Evolutionary conservation across 805 yeast genomes (phyloP).

Genomic region (Wickerhamomyces canadensis): DNA sequence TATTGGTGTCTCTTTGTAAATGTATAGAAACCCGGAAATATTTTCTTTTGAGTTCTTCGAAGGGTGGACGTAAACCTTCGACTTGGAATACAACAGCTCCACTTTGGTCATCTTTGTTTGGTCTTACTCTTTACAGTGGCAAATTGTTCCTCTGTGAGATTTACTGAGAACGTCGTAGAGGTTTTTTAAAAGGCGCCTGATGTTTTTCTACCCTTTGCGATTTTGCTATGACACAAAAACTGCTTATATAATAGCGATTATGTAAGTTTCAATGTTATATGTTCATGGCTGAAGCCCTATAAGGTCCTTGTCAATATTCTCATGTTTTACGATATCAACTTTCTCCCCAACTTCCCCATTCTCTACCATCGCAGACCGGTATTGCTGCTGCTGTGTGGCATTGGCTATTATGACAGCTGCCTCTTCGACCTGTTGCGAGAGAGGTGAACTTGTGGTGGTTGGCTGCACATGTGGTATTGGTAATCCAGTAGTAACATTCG

Average conservation of each 20-base stretch:
- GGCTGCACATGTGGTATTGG: not conserved
- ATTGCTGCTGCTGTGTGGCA: constrained; percentile 5
- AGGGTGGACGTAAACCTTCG: constrained; percentile 83
- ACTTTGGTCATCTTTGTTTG: constrained; percentile 18
- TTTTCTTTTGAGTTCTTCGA: constrained; percentile 69
- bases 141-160: too few species aligned
- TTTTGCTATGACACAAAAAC: too few species aligned
- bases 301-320: constrained; percentile 22
- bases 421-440: constrained; percentile 3
- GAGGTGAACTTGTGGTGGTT: not conserved
- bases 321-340: too few species aligned
- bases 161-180: too few species aligned
- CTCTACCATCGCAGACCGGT: constrained; percentile 4
- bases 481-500: not conserved
- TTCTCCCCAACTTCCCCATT: too few species aligned
- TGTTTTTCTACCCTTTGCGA: too few species aligned
- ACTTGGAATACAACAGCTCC: constrained; percentile 38
- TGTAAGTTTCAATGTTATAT: too few species aligned
- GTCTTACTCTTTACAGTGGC: too few species aligned
- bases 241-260: too few species aligned
- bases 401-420: constrained; percentile 8
- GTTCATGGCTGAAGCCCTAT: constrained; percentile 12
- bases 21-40: constrained; percentile 67
- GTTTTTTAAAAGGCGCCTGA: too few species aligned
- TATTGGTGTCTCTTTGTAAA: constrained; percentile 48